phyloP scores from a whole-genome alignment of 352 stramenopile genomes.

The Phytophthora rubi region DNA sequence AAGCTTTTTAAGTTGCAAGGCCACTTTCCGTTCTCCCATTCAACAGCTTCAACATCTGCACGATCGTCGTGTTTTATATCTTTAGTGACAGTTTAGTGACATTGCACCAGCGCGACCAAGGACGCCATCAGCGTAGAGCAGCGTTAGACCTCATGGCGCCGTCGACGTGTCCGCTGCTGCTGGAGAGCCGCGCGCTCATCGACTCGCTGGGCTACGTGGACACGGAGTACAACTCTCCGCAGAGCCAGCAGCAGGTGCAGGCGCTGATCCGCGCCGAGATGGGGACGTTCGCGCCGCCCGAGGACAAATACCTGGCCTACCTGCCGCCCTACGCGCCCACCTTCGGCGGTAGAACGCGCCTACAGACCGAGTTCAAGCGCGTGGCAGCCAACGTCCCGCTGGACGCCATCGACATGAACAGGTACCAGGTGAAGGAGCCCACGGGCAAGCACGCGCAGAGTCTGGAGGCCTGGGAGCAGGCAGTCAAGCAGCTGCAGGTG shows the following conservation, averaged over 20 bases:
- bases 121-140: not conserved
- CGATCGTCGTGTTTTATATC: too few relatives aligned
- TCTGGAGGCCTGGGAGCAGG: slow-evolving; percentile 60
- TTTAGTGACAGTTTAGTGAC: not conserved
- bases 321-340: slow-evolving; percentile 61
- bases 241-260: slow-evolving; percentile 63
- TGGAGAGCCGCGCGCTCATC: slow-evolving; percentile 67
- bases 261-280: slow-evolving; percentile 77
- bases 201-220: slow-evolving; percentile 83
- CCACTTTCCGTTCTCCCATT: too few relatives aligned
- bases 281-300: slow-evolving; percentile 59
- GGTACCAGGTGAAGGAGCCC: slow-evolving; percentile 64
- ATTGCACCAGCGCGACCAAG: too few relatives aligned
- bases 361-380: slow-evolving; percentile 78
- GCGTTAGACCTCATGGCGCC: slow-evolving; percentile 31
- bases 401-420: slow-evolving; percentile 75
- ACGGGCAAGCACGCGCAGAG: slow-evolving; percentile 45
- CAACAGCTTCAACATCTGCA: too few relatives aligned
- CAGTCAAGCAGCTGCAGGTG: slow-evolving; percentile 56
- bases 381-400: slow-evolving; percentile 71
- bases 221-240: slow-evolving; percentile 58
- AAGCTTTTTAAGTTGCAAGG: too few relatives aligned
- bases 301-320: slow-evolving; percentile 65
- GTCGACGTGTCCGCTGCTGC: slow-evolving; percentile 59
- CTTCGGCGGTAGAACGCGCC: slow-evolving; percentile 56